These are phyloP conservation scores for Mortierella claussenii DNA, from an alignment of 192 early-diverging fungal genomes.

Conservation along the genomic window DNA sequence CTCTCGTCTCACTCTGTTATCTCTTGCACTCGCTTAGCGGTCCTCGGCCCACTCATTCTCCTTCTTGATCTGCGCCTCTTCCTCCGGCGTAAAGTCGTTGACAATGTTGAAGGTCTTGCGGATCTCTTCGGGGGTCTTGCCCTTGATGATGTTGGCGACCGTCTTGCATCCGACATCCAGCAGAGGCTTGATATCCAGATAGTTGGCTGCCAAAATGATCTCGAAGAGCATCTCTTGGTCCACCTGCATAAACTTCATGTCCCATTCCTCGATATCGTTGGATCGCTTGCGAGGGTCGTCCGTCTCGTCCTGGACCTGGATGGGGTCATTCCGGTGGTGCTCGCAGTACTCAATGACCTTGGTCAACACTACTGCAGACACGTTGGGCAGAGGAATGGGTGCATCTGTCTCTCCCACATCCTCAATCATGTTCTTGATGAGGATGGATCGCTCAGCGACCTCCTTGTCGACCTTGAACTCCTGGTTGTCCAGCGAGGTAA, in stretches of 20 bases:
- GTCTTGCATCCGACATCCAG: constrained; percentile 98
- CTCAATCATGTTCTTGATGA: constrained; percentile 82
- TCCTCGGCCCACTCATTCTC: constrained; percentile 81
- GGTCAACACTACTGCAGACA: constrained; percentile 68
- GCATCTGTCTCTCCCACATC: constrained; percentile 71
- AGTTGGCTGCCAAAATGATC: constrained; percentile 82
- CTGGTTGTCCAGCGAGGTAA: constrained; percentile 69
- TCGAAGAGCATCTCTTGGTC: constrained; percentile 81
- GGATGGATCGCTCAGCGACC: constrained; percentile 70
- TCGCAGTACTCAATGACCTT: constrained; percentile 85
- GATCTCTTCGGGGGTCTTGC: constrained; percentile 92
- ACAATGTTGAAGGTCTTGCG: constrained; percentile 94
- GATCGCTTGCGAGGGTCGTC: constrained; percentile 63
- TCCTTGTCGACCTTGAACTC: constrained; percentile 68
- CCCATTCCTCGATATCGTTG: constrained; percentile 78
- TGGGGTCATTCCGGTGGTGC: constrained; percentile 76
- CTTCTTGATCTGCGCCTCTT: constrained; percentile 89
- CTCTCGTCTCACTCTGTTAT: no score
- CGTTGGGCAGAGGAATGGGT: constrained; percentile 82
- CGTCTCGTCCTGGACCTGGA: constrained; percentile 57
- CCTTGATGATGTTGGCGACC: constrained; percentile 95
- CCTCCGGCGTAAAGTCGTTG: constrained; percentile 95
- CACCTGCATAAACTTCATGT: constrained; percentile 77
- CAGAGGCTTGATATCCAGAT: constrained; percentile 94
- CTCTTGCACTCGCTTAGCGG: constrained; percentile 13